phyloP scores from a whole-genome alignment of 1,139 yeast species.

The Candida glucosophila region DNA sequence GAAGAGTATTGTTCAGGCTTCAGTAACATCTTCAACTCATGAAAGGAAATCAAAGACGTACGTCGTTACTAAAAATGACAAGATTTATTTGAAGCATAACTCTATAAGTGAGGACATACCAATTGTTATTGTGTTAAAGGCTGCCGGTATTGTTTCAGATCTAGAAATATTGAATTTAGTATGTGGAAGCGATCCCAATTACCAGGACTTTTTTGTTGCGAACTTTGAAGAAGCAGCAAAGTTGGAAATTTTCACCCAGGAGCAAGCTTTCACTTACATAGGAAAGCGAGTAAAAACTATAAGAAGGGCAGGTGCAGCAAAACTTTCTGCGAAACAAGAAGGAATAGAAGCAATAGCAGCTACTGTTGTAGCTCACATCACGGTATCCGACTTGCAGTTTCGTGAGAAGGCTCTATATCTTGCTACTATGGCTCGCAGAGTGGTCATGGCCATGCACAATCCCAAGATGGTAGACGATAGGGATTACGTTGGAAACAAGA shows the following conservation, averaged over 20 bases:
- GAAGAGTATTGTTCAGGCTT: conserved; percentile 90
- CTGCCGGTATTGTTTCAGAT: conserved; percentile 92
- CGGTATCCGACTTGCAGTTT: conserved; percentile 80
- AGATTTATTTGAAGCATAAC: conserved; percentile 86
- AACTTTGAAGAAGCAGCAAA: conserved; percentile 93
- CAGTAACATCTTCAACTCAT: conserved; percentile 95
- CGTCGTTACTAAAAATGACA: conserved; percentile 84
- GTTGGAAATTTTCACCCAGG: conserved; percentile 81
- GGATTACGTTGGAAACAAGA: conserved; percentile 96
- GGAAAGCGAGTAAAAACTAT: conserved; percentile 90
- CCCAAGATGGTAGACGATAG: conserved; percentile 96
- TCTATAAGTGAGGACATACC: conserved; percentile 94
- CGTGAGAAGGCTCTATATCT: conserved; percentile 90
- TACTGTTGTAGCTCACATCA: conserved; percentile 89
- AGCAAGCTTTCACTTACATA: conserved; percentile 84
- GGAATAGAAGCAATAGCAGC: conserved; percentile 98
- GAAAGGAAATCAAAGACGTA: conserved; percentile 96
- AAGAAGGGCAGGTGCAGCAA: conserved; percentile 79
- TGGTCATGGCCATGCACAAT: conserved; percentile 89
- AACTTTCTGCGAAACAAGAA: conserved; percentile 74
- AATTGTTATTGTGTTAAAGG: conserved; percentile 84
- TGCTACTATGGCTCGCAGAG: conserved; percentile 95
- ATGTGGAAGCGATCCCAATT: conserved; percentile 80
- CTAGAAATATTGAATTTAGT: conserved; percentile 89
- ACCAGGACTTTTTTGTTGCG: conserved; percentile 86